phyloP scores from a whole-genome alignment of 208 protist genomes.

The Acanthamoeba lenticulata region DNA sequence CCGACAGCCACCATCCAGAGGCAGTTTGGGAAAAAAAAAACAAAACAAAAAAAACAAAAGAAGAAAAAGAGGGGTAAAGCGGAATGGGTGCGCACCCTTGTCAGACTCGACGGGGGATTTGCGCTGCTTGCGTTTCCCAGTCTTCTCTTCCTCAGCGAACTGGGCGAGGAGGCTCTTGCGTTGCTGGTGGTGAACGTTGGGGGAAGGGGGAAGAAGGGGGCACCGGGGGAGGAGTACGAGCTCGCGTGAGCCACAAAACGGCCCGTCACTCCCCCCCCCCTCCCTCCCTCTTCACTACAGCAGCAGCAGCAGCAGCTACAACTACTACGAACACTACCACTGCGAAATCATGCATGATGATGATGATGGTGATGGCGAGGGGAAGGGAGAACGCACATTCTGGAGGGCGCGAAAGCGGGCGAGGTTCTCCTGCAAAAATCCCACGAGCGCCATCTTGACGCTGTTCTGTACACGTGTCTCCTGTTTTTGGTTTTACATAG shows the following conservation, averaged over 20 bases:
- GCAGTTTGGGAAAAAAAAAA: no score
- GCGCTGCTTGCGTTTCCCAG: background rate
- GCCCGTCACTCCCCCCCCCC: no score
- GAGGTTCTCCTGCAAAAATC: slow-evolving; percentile 52
- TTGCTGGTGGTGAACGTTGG: background rate
- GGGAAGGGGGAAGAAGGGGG: no score
- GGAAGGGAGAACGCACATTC: background rate
- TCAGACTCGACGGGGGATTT: background rate
- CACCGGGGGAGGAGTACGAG: no score
- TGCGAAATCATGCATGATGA: background rate
- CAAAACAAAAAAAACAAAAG: no score
- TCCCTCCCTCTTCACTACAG: no score
- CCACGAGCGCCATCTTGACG: slow-evolving; percentile 25
- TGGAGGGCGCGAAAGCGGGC: background rate
- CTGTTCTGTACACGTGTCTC: background rate
- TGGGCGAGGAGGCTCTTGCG: background rate
- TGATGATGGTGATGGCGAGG: background rate
- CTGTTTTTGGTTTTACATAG: no score
- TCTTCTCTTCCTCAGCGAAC: background rate
- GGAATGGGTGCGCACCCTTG: background rate
- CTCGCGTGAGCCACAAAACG: no score
- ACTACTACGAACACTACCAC: no score
- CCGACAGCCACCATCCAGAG: background rate
- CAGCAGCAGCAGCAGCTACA: no score
- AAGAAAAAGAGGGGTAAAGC: background rate